These are phyloP conservation scores for Orbilia oligospora DNA, from an alignment of 2,329 filamentous ascomycete species.

Conservation along the genomic window DNA sequence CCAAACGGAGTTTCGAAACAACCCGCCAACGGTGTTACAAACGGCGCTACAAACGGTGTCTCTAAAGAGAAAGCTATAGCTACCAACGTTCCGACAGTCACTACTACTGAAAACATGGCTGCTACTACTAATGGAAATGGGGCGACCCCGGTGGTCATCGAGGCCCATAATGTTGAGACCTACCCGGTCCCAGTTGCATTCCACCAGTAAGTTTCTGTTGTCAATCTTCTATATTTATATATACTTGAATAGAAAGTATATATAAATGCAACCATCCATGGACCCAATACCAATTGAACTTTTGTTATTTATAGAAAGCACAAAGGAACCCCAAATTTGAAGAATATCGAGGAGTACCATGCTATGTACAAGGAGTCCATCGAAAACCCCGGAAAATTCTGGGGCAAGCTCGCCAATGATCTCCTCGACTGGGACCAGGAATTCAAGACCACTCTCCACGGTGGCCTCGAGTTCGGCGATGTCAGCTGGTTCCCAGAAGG, in stretches of 20 bases:
- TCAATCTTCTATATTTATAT: too few relatives aligned
- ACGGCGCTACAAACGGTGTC: constrained; percentile 43
- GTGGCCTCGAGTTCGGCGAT: constrained; percentile 83
- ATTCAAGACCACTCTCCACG: constrained; percentile 88
- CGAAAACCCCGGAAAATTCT: constrained; percentile 88
- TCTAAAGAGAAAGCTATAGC: constrained; percentile 36
- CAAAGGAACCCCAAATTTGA: constrained; percentile 78
- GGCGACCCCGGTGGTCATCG: constrained; percentile 73
- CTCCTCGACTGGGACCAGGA: constrained; percentile 91
- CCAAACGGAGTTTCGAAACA: constrained; percentile 50
- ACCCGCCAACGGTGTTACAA: constrained; percentile 51
- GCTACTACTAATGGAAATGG: constrained; percentile 30
- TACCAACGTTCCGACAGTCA: constrained; percentile 5
- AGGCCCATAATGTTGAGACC: constrained; percentile 82
- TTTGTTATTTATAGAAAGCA: constrained; percentile 69
- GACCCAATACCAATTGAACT: constrained; percentile 20
- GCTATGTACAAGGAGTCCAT: constrained; percentile 86
- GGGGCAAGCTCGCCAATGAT: constrained; percentile 86
- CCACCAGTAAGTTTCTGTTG: constrained; percentile 61
- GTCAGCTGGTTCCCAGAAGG: constrained; percentile 96
- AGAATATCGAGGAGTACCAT: constrained; percentile 78
- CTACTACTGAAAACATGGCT: constrained; percentile 26
- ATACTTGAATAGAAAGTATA: too few relatives aligned
- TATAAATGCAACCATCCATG: not conserved
- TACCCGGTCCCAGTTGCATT: constrained; percentile 66